phyloP scores from a whole-genome alignment of 768 basidiomycete genomes.

The Russula foetens region DNA sequence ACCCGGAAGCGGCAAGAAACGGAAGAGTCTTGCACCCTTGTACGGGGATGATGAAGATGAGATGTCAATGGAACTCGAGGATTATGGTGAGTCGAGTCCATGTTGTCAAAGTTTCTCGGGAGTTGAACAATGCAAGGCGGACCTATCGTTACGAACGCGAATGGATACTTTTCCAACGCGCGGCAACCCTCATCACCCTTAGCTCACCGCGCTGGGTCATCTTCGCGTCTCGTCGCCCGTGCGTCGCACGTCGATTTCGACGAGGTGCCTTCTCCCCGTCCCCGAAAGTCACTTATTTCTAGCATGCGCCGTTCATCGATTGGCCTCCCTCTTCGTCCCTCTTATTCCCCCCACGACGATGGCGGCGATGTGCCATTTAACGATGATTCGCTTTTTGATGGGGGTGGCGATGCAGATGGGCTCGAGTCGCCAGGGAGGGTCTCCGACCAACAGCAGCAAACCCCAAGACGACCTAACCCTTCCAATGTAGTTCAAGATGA shows the following conservation, averaged over 20 bases:
- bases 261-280: slow-evolving; percentile 28
- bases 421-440: background rate
- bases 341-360: slow-evolving; percentile 18
- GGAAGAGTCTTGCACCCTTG: slow-evolving; percentile 28
- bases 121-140: background rate
- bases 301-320: slow-evolving; percentile 20
- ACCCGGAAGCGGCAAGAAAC: slow-evolving; percentile 31
- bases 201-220: slow-evolving; percentile 27
- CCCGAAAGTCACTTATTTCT: slow-evolving; percentile 21
- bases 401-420: slow-evolving; percentile 27
- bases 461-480: background rate
- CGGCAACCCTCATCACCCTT: slow-evolving; percentile 25
- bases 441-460: background rate
- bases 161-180: slow-evolving; percentile 26
- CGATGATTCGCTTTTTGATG: slow-evolving; percentile 14
- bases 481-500: background rate
- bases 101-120: background rate
- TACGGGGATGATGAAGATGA: slow-evolving; percentile 38
- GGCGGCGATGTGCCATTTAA: slow-evolving; percentile 18
- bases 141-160: slow-evolving; percentile 23
- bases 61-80: slow-evolving; percentile 70
- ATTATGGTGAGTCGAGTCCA: slow-evolving; percentile 30
- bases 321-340: slow-evolving; percentile 11
- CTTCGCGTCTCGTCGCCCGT: slow-evolving; percentile 25
- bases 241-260: slow-evolving; percentile 31